A percentile compares a stretch with the other conserved stretches of the same genome.
These are phyloP conservation scores for Xylariaceae sp. DNA, from an alignment of 2,329 filamentous ascomycete species.

Conservation along the genomic window DNA sequence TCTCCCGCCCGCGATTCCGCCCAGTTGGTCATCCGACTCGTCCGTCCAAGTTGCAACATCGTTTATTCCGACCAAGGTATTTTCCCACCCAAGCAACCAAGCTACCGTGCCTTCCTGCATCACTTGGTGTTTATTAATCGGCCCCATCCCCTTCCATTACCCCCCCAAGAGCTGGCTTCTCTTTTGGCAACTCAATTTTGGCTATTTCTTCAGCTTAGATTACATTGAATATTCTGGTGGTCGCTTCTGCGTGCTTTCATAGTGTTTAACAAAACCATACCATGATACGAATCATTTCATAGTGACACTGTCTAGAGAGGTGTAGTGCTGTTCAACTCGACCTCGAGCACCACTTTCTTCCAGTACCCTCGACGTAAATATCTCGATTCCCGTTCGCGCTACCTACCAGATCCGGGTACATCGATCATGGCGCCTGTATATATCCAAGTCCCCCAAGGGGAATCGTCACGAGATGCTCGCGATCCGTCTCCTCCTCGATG, in stretches of 20 bases:
- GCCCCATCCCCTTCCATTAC: not conserved
- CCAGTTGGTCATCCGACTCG: not conserved
- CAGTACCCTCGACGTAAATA: not conserved
- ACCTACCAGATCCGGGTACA: slow-evolving; percentile 7
- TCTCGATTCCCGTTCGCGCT: not conserved
- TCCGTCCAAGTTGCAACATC: too few relatives aligned
- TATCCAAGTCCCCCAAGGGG: slow-evolving; percentile 43
- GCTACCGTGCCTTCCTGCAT: too few relatives aligned
- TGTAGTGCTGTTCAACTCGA: too few relatives aligned
- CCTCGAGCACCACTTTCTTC: not conserved
- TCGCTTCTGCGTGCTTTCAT: not conserved
- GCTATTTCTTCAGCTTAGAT: not conserved
- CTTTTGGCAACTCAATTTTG: slow-evolving; percentile 4
- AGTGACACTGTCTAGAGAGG: slow-evolving; percentile 7
- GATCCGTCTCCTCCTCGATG: slow-evolving; percentile 52
- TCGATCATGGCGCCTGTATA: slow-evolving; percentile 46
- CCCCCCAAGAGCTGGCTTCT: slow-evolving; percentile 20
- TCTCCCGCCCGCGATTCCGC: not conserved
- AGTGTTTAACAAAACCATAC: slow-evolving; percentile 5
- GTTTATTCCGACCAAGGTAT: too few relatives aligned
- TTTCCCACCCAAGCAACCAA: not conserved
- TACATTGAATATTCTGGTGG: slow-evolving; percentile 3
- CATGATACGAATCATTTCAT: slow-evolving; percentile 20
- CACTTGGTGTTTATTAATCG: slow-evolving; percentile 7
- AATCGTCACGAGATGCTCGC: slow-evolving; percentile 26